phyloP scores from a whole-genome alignment of 1,139 yeast species.

The Yarrowia galli region DNA sequence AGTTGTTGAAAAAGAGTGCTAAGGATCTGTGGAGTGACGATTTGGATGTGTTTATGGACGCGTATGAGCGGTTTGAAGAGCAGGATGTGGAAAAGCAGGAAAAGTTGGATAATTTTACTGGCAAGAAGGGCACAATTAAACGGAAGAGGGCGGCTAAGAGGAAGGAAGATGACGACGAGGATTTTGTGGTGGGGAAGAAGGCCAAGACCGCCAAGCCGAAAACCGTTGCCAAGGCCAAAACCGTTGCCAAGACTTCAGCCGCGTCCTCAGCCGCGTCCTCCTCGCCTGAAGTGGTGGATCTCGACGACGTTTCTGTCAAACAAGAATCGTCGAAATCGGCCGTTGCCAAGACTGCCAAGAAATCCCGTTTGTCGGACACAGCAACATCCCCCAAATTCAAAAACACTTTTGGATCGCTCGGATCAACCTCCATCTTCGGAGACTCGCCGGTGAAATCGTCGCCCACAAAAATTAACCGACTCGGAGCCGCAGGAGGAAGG shows the following conservation, averaged over 20 bases:
- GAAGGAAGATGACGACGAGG: conserved; percentile 43
- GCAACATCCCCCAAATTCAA: conserved; percentile 38
- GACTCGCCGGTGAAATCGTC: conserved; percentile 29
- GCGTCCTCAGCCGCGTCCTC: conserved; percentile 23
- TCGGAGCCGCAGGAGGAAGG: conserved; percentile 13
- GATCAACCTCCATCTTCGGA: conserved; percentile 18
- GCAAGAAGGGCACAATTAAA: conserved; percentile 39
- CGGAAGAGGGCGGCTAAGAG: conserved; percentile 44
- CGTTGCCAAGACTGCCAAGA: conserved; percentile 36
- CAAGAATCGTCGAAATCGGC: conserved; percentile 3
- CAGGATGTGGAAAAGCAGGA: conserved; percentile 58
- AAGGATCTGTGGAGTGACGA: conserved; percentile 90
- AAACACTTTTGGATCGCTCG: conserved; percentile 34
- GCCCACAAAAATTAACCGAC: conserved; percentile 30
- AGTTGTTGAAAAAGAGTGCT: conserved; percentile 71
- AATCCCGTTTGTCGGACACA: conserved; percentile 30
- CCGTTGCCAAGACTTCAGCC: conserved; percentile 13
- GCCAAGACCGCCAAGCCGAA: conserved; percentile 39
- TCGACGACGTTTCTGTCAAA: conserved; percentile 31
- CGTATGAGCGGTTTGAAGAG: conserved; percentile 70
- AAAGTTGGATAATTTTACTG: conserved; percentile 43
- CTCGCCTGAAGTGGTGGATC: conserved; percentile 19
- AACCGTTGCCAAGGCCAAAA: conserved; percentile 24
- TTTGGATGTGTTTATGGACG: conserved; percentile 70
- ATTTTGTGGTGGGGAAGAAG: conserved; percentile 42